These are phyloP conservation scores for Beauveria sp. DNA, from an alignment of 2,329 filamentous ascomycete species.

Conservation along the genomic window DNA sequence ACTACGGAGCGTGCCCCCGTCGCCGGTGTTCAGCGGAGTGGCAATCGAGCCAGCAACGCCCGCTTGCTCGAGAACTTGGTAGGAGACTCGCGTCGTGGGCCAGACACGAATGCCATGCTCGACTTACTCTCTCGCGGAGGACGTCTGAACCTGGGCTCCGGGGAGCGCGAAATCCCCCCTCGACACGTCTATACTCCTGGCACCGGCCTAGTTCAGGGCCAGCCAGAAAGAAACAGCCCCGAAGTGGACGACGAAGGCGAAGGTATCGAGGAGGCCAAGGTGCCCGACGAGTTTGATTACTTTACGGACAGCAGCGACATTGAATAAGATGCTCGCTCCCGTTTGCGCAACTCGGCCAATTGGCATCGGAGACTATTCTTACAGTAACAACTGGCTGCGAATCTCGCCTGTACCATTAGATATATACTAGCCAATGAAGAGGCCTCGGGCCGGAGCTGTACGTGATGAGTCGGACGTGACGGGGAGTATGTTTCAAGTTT, in stretches of 20 bases:
- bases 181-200: no score
- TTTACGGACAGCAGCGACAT: conserved; percentile 57
- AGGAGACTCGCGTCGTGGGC: conserved; percentile 22
- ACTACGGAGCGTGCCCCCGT: conserved; percentile 55
- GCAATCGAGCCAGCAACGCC: conserved; percentile 28
- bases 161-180: no score
- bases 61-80: conserved; percentile 29
- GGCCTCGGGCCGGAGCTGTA: neutral
- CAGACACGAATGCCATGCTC: conserved; percentile 27
- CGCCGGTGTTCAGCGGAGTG: conserved; percentile 31
- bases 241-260: conserved; percentile 81
- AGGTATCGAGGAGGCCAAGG: conserved; percentile 61
- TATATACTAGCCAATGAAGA: neutral
- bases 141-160: conserved; percentile 13
- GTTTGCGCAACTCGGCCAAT: neutral
- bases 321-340: conserved; percentile 18
- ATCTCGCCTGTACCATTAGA: conserved; percentile 15
- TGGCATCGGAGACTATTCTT: neutral
- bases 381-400: neutral
- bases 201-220: no score
- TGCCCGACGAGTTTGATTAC: conserved; percentile 71
- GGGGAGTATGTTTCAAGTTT: neutral
- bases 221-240: neutral
- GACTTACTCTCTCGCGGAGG: conserved; percentile 36
- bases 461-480: neutral